Conservation (phyloP, 495 filamentous ascomycete species). For the Lasiosphaeria miniovina region DNA sequence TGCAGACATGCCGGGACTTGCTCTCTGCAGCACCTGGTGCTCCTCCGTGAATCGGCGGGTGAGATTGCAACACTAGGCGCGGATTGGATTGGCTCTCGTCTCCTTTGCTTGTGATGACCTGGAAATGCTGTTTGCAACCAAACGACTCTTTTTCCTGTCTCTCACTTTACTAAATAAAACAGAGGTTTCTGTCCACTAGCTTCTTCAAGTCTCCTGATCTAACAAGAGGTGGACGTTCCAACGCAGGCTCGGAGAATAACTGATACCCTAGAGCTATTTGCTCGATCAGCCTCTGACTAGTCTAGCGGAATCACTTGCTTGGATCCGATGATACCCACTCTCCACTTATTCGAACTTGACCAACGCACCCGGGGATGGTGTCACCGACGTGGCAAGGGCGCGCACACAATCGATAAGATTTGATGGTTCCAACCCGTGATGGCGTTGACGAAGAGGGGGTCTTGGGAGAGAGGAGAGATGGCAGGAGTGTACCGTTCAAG, state of each 20-base stretch:
- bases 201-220: too few species aligned
- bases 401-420: background rate
- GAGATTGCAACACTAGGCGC: conserved; percentile 13
- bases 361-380: conserved; percentile 2
- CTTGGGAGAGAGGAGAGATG: background rate
- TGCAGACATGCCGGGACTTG: conserved; percentile 30
- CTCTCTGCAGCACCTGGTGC: conserved; percentile 2
- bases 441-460: background rate
- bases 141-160: background rate
- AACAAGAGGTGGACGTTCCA: too few species aligned
- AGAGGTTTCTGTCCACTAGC: background rate
- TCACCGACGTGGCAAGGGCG: background rate
- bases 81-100: conserved; percentile 15
- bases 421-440: background rate
- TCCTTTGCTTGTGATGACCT: background rate
- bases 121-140: conserved; percentile 2
- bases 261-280: background rate
- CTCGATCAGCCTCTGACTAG: background rate
- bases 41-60: conserved; percentile 10
- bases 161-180: background rate
- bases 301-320: conserved; percentile 1
- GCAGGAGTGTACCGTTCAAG: background rate
- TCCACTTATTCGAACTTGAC: conserved; percentile 4
- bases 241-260: background rate
- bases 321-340: conserved; percentile 17